A percentile compares a stretch with the other conserved stretches of the same genome.
Evolutionary conservation across 192 early-diverging fungal genomes (phyloP).

Genomic region (Pecoramyces ruminantium): DNA sequence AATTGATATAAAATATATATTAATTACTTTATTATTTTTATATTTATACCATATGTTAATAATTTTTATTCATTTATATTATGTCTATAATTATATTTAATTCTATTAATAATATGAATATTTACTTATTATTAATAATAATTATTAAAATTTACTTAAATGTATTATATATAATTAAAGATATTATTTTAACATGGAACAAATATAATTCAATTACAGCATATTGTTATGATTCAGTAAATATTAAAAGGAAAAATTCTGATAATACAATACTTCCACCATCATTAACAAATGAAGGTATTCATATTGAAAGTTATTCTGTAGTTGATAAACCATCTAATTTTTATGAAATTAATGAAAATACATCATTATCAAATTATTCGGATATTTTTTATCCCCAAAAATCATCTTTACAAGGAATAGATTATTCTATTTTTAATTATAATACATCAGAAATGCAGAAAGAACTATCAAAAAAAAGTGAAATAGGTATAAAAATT

Average conservation of each 20-base stretch:
- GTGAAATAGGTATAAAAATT: neutral
- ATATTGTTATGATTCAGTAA: neutral
- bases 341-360: neutral
- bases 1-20: too few relatives aligned
- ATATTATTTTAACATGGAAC: neutral
- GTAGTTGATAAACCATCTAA: neutral
- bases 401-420: neutral
- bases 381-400: neutral
- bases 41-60: too few relatives aligned
- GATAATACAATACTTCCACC: neutral
- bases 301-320: neutral
- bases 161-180: neutral
- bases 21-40: too few relatives aligned
- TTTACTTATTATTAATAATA: too few relatives aligned
- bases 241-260: neutral
- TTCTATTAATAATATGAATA: too few relatives aligned
- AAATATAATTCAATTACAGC: neutral
- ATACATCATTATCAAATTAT: neutral
- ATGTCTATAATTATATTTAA: too few relatives aligned
- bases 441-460: neutral
- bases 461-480: neutral
- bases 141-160: too few relatives aligned
- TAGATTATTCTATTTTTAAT: neutral
- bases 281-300: neutral
- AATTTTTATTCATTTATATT: too few relatives aligned